These are phyloP conservation scores for Lanmaoa rubissima DNA, from an alignment of 768 basidiomycete species.

Conservation along the genomic window DNA sequence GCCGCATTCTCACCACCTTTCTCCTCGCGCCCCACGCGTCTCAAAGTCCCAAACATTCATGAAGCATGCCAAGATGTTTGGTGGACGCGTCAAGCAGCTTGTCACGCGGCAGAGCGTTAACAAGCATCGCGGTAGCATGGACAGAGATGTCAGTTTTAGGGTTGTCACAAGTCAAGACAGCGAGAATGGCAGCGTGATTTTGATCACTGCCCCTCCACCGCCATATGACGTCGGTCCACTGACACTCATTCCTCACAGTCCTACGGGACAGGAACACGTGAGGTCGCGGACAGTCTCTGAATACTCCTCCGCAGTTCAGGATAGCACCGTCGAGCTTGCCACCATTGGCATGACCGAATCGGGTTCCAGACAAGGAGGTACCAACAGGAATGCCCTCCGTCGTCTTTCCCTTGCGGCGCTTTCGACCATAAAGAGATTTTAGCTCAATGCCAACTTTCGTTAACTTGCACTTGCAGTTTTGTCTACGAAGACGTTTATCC, in stretches of 20 bases:
- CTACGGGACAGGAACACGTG: conserved; percentile 1
- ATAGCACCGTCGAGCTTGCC: conserved; percentile 8
- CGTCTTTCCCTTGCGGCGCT: conserved; percentile 33
- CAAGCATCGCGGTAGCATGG: conserved; percentile 20
- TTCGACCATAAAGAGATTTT: conserved; percentile 30
- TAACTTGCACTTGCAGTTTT: conserved; percentile 1
- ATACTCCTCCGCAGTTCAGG: conserved; percentile 22
- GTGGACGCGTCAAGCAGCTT: conserved; percentile 30
- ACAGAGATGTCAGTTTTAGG: conserved; percentile 17
- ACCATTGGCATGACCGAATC: conserved; percentile 7
- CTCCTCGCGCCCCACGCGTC: neutral
- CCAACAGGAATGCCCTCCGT: conserved; percentile 23
- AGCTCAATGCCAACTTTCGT: neutral
- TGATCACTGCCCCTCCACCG: conserved; percentile 32
- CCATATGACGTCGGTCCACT: conserved; percentile 19
- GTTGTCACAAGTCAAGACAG: conserved; percentile 28
- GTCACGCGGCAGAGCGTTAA: conserved; percentile 14
- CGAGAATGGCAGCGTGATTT: conserved; percentile 29
- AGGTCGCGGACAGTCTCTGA: conserved; percentile 24
- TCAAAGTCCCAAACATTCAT: conserved; percentile 20
- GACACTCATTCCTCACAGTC: conserved; percentile 4
- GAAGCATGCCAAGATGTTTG: conserved; percentile 27
- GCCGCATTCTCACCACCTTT: neutral
- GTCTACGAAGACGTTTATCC: conserved; percentile 1
- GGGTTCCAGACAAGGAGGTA: conserved; percentile 13